These are phyloP conservation scores for Cladorrhinum sp. DNA, from an alignment of 2,329 filamentous ascomycete genomes.

Conservation along the genomic window DNA sequence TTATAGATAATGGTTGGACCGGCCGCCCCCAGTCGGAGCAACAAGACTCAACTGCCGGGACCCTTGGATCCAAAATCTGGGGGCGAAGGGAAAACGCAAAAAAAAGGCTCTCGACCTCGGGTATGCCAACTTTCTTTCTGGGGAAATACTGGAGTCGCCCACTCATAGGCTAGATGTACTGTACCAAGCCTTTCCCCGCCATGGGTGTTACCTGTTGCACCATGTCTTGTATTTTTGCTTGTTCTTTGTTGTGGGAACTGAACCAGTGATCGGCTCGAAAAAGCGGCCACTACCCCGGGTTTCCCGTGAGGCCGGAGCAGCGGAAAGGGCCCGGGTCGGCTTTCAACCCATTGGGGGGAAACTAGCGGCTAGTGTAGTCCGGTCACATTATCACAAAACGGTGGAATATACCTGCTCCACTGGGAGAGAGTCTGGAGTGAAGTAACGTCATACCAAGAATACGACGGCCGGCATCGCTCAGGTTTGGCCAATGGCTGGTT, in stretches of 20 bases:
- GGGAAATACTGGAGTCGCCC: background rate
- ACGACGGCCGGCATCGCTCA: background rate
- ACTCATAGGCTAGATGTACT: too few species aligned
- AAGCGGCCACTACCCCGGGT: background rate
- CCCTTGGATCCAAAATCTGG: background rate
- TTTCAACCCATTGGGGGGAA: background rate
- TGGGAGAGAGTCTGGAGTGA: background rate
- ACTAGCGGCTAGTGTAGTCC: background rate
- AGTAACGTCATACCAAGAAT: background rate
- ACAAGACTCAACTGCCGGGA: background rate
- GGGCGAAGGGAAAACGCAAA: background rate
- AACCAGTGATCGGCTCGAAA: background rate
- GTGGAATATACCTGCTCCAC: background rate
- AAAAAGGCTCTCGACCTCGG: background rate
- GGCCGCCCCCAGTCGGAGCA: background rate
- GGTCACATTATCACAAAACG: background rate
- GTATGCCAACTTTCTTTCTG: background rate
- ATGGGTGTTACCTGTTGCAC: background rate
- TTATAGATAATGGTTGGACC: background rate
- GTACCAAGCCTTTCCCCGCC: too few species aligned
- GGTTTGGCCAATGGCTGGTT: background rate
- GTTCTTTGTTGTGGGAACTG: background rate
- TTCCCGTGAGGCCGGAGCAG: conserved; percentile 7
- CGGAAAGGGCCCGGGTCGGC: background rate
- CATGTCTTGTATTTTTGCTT: background rate